phyloP scores from a whole-genome alignment of 352 stramenopile species.

The Phytophthora chlamydospora region DNA sequence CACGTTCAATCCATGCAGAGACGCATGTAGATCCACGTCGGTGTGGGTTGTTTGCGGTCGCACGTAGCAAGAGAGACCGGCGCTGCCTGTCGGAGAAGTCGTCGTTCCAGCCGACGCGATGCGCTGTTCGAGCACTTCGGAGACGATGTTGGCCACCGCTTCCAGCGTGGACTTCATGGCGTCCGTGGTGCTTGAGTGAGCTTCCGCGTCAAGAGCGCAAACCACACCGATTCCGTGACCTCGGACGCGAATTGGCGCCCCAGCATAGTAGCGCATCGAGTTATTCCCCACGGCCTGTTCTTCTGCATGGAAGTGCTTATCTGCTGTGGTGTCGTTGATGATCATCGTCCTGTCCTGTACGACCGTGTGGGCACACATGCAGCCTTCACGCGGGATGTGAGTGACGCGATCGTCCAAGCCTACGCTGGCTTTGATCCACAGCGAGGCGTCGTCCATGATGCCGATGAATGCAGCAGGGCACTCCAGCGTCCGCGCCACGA shows the following conservation, averaged over 20 bases:
- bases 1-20: slow-evolving; percentile 38
- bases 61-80: slow-evolving; percentile 8
- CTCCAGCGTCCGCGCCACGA: slow-evolving; percentile 70
- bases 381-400: slow-evolving; percentile 63
- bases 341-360: slow-evolving; percentile 59
- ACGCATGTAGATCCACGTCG: slow-evolving; percentile 40
- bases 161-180: slow-evolving; percentile 77
- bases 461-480: slow-evolving; percentile 74
- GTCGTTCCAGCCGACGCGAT: slow-evolving; percentile 30
- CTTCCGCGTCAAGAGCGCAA: slow-evolving; percentile 60
- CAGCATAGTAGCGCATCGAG: slow-evolving; percentile 71
- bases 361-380: slow-evolving; percentile 55
- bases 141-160: slow-evolving; percentile 81
- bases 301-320: slow-evolving; percentile 76
- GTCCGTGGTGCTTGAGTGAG: slow-evolving; percentile 53
- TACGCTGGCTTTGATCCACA: slow-evolving; percentile 75
- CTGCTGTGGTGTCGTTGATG: slow-evolving; percentile 62
- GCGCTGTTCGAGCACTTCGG: slow-evolving; percentile 80
- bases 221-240: slow-evolving; percentile 72
- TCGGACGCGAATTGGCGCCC: slow-evolving; percentile 59
- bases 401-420: slow-evolving; percentile 57
- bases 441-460: slow-evolving; percentile 55
- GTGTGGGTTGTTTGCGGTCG: slow-evolving; percentile 9
- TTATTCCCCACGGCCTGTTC: slow-evolving; percentile 44
- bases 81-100: slow-evolving; percentile 8